Evolutionary conservation across 2,329 filamentous ascomycete species (phyloP).

Genomic region (Phialophora macrospora): DNA sequence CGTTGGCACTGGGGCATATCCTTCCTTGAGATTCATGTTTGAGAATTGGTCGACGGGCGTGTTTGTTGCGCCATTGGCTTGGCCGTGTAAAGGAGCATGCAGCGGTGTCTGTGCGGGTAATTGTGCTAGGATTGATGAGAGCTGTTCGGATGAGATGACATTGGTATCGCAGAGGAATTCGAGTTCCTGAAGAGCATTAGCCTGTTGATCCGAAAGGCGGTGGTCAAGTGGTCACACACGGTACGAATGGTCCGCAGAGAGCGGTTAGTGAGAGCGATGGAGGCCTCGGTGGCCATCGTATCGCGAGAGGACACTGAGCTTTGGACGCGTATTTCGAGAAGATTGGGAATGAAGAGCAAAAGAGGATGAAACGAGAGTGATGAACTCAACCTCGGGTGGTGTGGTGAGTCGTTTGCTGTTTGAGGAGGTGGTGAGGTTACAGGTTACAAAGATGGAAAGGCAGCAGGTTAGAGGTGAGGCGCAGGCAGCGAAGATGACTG

Average conservation of each 20-base stretch:
- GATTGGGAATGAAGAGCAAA: slow-evolving; percentile 1
- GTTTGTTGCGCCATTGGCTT: slow-evolving; percentile 44
- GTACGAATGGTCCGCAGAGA: slow-evolving; percentile 87
- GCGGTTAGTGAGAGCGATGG: slow-evolving; percentile 72
- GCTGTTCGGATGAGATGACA: slow-evolving; percentile 74
- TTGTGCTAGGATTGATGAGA: slow-evolving; percentile 73
- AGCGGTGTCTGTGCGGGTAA: slow-evolving; percentile 68
- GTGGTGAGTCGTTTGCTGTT: slow-evolving; percentile 19
- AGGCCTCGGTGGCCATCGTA: slow-evolving; percentile 41
- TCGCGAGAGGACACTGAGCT: slow-evolving; percentile 18
- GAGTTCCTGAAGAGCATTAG: slow-evolving; percentile 69
- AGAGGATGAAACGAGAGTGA: slow-evolving; percentile 28
- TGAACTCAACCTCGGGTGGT: slow-evolving; percentile 29
- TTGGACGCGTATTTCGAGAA: slow-evolving; percentile 26
- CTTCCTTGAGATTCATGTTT: slow-evolving; percentile 52
- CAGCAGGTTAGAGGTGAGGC: slow-evolving; percentile 13
- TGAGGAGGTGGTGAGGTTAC: slow-evolving; percentile 24
- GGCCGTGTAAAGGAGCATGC: slow-evolving; percentile 44
- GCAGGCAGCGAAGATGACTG: slow-evolving; percentile 20
- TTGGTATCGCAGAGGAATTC: slow-evolving; percentile 84
- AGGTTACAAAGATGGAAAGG: slow-evolving; percentile 14
- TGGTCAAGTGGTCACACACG: slow-evolving; percentile 55
- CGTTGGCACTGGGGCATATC: slow-evolving; percentile 50
- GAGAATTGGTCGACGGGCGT: slow-evolving; percentile 48
- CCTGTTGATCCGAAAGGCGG: slow-evolving; percentile 19